Evolutionary conservation across 192 early-diverging fungal species (phyloP), one percentile per base, ranked within the genome.

Genomic region (Phlyctochytrium planicorne): DNA sequence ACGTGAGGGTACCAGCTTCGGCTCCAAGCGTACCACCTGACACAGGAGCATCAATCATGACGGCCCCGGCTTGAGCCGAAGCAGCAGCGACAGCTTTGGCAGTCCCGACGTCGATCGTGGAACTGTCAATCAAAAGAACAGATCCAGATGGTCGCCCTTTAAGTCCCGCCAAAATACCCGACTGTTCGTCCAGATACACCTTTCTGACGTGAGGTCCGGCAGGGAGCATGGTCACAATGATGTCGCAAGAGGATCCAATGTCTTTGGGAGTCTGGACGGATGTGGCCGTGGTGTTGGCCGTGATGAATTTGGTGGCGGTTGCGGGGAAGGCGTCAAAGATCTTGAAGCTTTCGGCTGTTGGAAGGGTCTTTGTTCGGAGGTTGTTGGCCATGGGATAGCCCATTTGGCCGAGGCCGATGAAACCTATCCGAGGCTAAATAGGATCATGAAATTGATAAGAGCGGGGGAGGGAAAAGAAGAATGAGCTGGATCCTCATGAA

Each of bases 331-430:
- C 72, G 66, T 98, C 96, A 75, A 87, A 86, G 6, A 97, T 78
- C 59, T 91, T 70, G 33, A 96, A 86, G 20, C 82, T 75, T 10
- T 69, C 60, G 23, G 63, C 33, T n/a, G n/a, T n/a, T n/a, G n/a
- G n/a, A 16, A 50, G 47, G 3, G 79, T 76, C 67, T 89, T 88
- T 16, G 75, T 57, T 63, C 80, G 80, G 20, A 97, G 78, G 75
- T 98, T 95, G 60, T 76, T 80, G 63, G 96, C 94, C 96, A 98
- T 98, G 62, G 89, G 88, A 67, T 83, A 91, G 27, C 96, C 93
- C 90, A 80, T 80, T 62, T 77, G 71, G 27, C 96, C 96, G 20
- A 98, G 83, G 1, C 96, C 96, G 59, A 98, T 90, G 66, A 95
- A 93, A 4, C 93, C 93, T 71, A 94, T 84, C 40, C 37, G 25